These are phyloP conservation scores for Mrakiaceae sp. DNA, from an alignment of 1,284 basidiomycete genomes.

Conservation along the genomic window DNA sequence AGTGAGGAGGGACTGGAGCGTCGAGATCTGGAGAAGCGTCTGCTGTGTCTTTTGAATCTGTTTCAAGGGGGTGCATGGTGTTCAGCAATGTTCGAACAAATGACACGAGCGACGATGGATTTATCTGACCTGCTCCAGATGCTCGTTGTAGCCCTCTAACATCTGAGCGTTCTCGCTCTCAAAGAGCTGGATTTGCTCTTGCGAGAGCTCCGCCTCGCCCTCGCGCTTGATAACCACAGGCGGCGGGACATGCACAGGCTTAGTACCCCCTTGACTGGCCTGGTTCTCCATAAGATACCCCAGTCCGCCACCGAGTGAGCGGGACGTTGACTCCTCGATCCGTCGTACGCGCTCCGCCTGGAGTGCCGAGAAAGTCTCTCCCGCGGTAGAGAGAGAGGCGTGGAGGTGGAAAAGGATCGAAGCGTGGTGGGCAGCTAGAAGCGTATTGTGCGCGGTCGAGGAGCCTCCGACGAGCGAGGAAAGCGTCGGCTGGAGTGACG, in stretches of 20 bases:
- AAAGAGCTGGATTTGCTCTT: constrained; percentile 12
- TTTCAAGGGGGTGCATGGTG: constrained; percentile 33
- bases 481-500: constrained; percentile 25
- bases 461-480: constrained; percentile 17
- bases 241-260: neutral
- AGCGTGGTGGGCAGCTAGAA: constrained; percentile 39
- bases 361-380: constrained; percentile 36
- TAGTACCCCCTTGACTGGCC: neutral
- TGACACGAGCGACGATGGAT: constrained; percentile 22
- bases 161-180: constrained; percentile 12
- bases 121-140: constrained; percentile 13
- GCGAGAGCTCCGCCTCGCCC: constrained; percentile 2
- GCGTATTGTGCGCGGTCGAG: constrained; percentile 21
- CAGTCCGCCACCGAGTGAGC: neutral
- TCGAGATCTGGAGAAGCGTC: constrained; percentile 42
- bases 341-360: constrained; percentile 38
- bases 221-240: constrained; percentile 5
- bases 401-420: constrained; percentile 41
- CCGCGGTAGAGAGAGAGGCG: constrained; percentile 36
- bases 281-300: neutral
- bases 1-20: constrained; percentile 45
- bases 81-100: constrained; percentile 27
- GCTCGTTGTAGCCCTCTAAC: constrained; percentile 7
- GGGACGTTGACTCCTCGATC: neutral
- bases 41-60: constrained; percentile 41